Evolutionary conservation across 2,329 filamentous ascomycete genomes (phyloP).

Genomic region (Penicillium sp.): DNA sequence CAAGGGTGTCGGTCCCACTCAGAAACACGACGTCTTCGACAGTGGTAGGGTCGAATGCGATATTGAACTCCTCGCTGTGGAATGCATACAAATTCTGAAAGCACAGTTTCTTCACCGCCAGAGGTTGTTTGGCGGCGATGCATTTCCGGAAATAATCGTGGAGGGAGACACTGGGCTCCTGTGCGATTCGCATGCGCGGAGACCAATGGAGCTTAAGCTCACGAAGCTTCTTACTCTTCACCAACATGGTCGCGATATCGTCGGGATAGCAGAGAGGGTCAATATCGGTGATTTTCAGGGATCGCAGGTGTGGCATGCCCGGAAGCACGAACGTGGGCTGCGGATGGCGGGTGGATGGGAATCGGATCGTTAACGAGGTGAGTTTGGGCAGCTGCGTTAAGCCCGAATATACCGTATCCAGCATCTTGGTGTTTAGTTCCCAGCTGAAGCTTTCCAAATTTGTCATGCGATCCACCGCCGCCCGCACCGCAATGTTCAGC

Average conservation of each 20-base stretch:
- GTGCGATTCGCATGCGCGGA: conserved; percentile 55
- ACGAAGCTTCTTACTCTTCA: conserved; percentile 50
- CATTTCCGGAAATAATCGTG: conserved; percentile 54
- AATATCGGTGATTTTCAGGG: conserved; percentile 54
- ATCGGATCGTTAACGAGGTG: conserved; percentile 52
- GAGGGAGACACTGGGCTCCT: conserved; percentile 54
- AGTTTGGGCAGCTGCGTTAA: conserved; percentile 49
- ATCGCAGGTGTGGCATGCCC: conserved; percentile 51
- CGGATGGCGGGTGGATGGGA: conserved; percentile 53
- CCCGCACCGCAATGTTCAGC: conserved; percentile 56
- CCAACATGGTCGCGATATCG: conserved; percentile 54
- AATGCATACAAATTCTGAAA: conserved; percentile 56
- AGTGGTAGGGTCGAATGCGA: conserved; percentile 39
- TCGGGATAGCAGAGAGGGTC: conserved; percentile 62
- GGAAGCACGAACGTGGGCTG: conserved; percentile 54
- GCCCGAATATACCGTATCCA: conserved; percentile 55
- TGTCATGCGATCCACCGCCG: conserved; percentile 55
- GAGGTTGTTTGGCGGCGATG: conserved; percentile 42
- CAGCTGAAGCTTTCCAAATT: conserved; percentile 54
- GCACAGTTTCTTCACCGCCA: conserved; percentile 49
- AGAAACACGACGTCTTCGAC: conserved; percentile 51
- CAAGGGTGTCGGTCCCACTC: conserved; percentile 43
- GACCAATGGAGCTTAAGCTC: conserved; percentile 57
- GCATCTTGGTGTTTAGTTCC: conserved; percentile 57
- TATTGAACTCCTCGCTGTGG: conserved; percentile 45